These are phyloP conservation scores for Emmonsiellopsis sp. DNA, from an alignment of 2,329 filamentous ascomycete genomes.

Conservation along the genomic window DNA sequence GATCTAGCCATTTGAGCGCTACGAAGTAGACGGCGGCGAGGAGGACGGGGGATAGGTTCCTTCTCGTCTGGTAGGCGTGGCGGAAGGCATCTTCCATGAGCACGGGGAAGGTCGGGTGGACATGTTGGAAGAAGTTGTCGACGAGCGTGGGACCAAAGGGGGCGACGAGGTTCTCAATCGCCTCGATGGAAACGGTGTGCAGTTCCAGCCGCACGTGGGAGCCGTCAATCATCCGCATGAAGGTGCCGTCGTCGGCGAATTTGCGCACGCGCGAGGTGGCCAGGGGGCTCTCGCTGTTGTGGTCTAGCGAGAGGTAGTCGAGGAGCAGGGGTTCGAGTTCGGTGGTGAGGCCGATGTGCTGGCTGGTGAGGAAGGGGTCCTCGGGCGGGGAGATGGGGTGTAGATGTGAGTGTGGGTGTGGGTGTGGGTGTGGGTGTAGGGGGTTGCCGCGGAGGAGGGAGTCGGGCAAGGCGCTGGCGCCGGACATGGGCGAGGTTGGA, in stretches of 20 bases:
- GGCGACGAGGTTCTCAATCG: conserved; percentile 34
- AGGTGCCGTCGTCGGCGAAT: conserved; percentile 30
- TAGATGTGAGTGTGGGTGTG: conserved; percentile 5
- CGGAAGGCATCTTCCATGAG: conserved; percentile 35
- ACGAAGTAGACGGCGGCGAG: conserved; percentile 53
- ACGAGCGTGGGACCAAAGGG: conserved; percentile 34
- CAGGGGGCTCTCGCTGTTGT: conserved; percentile 30
- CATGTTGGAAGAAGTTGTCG: conserved; percentile 35
- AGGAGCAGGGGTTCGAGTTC: conserved; percentile 32
- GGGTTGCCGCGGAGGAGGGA: conserved; percentile 2
- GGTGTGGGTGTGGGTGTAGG: conserved; percentile 3
- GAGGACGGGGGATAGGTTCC: conserved; percentile 28
- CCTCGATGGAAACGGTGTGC: conserved; percentile 28
- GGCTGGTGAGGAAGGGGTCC: conserved; percentile 26
- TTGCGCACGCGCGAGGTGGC: conserved; percentile 28
- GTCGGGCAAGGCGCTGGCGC: background rate
- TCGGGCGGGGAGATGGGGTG: conserved; percentile 8
- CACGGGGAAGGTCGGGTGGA: conserved; percentile 34
- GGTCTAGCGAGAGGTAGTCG: conserved; percentile 30
- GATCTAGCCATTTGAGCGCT: conserved; percentile 78
- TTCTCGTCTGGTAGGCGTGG: conserved; percentile 31
- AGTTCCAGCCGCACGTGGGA: conserved; percentile 19
- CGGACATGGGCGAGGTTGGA: background rate
- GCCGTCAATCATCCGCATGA: conserved; percentile 28
- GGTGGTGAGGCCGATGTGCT: conserved; percentile 34